Conservation (phyloP, 2,329 filamentous ascomycete genomes). For the Clonostachys sp. region DNA sequence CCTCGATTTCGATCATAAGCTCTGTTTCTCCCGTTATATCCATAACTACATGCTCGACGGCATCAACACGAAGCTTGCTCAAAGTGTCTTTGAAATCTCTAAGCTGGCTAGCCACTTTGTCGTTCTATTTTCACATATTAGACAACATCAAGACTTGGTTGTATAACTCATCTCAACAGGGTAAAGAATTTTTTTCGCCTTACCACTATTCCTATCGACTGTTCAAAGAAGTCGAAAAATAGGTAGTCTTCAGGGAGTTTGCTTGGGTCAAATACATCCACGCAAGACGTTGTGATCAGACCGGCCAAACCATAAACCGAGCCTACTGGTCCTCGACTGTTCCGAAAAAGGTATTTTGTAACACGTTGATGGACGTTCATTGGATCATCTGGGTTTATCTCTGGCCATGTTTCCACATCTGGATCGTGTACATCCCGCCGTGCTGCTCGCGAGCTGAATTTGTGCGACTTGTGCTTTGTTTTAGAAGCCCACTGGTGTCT, state of each 20-base stretch:
- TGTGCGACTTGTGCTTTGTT: too few relatives aligned
- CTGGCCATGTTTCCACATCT: not conserved
- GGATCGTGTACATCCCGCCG: not conserved
- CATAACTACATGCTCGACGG: not conserved
- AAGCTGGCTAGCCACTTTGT: not conserved
- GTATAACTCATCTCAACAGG: too few relatives aligned
- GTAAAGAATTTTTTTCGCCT: not conserved
- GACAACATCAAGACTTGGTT: too few relatives aligned
- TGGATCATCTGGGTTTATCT: not conserved
- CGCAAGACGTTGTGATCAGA: conserved; percentile 4
- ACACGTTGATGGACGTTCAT: not conserved
- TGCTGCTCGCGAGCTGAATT: too few relatives aligned
- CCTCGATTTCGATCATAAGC: conserved; percentile 5
- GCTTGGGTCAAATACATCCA: conserved; percentile 5
- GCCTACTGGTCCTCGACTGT: not conserved
- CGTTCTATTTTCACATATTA: not conserved
- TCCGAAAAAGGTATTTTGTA: not conserved
- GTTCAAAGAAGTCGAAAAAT: conserved; percentile 7
- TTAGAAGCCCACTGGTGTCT: too few relatives aligned
- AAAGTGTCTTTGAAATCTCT: not conserved
- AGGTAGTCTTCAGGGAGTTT: conserved; percentile 1
- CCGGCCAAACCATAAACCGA: conserved; percentile 5
- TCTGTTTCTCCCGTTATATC: conserved; percentile 1
- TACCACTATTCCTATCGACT: conserved; percentile 3
- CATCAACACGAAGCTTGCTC: not conserved